Evolutionary conservation across 495 filamentous ascomycete genomes (phyloP).

Genomic region (Astrothelium macrocarpum): DNA sequence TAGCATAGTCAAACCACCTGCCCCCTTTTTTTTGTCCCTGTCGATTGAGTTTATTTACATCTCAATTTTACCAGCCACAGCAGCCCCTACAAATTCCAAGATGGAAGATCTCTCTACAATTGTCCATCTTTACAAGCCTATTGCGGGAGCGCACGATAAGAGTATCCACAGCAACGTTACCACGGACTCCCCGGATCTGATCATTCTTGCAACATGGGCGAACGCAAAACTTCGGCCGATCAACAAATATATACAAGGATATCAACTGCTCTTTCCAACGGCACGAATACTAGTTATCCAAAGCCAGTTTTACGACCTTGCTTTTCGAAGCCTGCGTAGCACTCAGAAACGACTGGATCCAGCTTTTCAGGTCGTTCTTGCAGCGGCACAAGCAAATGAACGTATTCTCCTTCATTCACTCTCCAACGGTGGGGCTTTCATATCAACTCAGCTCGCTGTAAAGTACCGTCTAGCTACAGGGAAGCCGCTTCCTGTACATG

Average conservation of each 20-base stretch:
- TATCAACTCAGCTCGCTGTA: not conserved
- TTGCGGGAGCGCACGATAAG: not conserved
- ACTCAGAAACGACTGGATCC: not conserved
- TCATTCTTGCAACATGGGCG: not conserved
- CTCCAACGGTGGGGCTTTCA: constrained; percentile 1
- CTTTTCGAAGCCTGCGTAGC: not conserved
- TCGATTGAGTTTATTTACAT: too few species aligned
- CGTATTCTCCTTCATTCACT: not conserved
- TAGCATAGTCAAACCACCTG: too few species aligned
- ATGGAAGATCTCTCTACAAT: not conserved
- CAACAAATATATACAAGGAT: not conserved
- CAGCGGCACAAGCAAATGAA: not conserved
- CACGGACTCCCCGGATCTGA: not conserved
- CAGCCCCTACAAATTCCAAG: not conserved
- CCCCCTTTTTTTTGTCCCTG: too few species aligned
- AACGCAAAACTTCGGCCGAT: not conserved
- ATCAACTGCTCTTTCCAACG: not conserved
- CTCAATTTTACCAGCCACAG: too few species aligned
- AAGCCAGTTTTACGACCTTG: not conserved
- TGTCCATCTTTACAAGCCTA: not conserved
- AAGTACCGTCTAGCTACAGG: not conserved
- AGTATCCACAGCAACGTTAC: not conserved
- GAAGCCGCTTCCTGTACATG: not conserved
- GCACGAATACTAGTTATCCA: not conserved
- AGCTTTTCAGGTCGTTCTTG: not conserved